Evolutionary conservation across 352 stramenopile genomes (phyloP).

Genomic region (Blastocystis sp.): DNA sequence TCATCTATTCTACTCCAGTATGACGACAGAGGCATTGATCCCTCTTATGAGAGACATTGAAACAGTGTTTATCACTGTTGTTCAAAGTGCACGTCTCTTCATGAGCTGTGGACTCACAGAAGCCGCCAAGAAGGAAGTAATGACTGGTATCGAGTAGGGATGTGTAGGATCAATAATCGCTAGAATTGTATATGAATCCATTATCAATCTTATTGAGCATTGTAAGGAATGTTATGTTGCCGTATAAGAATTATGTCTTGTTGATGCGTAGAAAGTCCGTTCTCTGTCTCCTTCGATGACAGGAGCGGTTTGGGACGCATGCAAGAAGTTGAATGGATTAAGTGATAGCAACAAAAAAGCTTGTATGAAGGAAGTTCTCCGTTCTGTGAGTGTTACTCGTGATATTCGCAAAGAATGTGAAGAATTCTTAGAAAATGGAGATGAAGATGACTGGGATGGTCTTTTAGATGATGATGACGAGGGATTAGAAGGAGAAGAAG

Average conservation of each 20-base stretch:
- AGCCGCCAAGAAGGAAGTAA: constrained; percentile 14
- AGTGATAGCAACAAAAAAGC: constrained; percentile 50
- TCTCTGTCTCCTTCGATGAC: constrained; percentile 5
- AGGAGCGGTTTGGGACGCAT: constrained; percentile 21
- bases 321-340: constrained; percentile 12
- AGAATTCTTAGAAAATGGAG: neutral
- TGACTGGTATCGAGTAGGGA: neutral
- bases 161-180: neutral
- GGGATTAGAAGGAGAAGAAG: neutral
- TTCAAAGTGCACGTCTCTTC: constrained; percentile 29
- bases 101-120: constrained; percentile 30
- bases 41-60: constrained; percentile 29
- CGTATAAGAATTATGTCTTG: neutral
- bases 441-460: constrained; percentile 47
- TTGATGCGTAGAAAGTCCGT: neutral
- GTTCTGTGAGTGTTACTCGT: neutral
- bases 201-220: constrained; percentile 9
- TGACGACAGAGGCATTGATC: constrained; percentile 1
- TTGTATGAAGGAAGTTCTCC: constrained; percentile 10
- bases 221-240: neutral
- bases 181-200: neutral
- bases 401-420: constrained; percentile 10
- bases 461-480: neutral
- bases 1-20: constrained; percentile 26
- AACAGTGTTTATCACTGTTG: neutral